Base-by-base conservation (phyloP, 352 stramenopile species). In the Detonula confervacea region DNA sequence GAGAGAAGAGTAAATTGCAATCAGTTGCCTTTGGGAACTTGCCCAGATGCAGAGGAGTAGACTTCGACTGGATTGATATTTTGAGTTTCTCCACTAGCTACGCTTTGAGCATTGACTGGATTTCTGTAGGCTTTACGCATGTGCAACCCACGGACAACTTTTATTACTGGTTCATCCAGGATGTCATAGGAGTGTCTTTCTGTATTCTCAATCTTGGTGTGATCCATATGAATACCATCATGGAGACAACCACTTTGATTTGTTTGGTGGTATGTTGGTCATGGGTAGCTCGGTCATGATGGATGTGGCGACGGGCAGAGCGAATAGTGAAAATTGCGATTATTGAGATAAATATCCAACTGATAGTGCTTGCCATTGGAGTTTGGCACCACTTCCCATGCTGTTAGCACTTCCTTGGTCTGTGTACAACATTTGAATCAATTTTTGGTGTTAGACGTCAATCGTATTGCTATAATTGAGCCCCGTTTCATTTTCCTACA, bases 221-320 rank as follows among this genome's bases (percentile, higher is more conserved):
- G 24, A 92, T 96, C 62, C 93, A 93, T 11, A 85, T 98, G 56
- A 93, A 93, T 27, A 96, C 92, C 64, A 86, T 97, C 63, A 97
- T 96, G 88, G 91, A 97, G 55, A 94, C 95, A 18, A 93, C 88
- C 0, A 84, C 25, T 97, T 97, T 74, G 97, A 97, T 87, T 93
- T 97, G 8, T 96, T 98, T 77, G 77, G 97, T 54, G 95, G 91
- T 46, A 93, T 92, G 3, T 93, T 94, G 60, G 93, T 98, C 33
- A 97, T 97, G 70, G 93, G 77, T 4, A 74, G 46, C 18, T 84
- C 73, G 22, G 61, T 98, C 57, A 97, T 98, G 95, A 94, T 97
- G 59, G 95, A 95, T 81, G 94, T 95, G 30, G 95, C 95, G 14
- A 96, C 87, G 6, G 93, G 94, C 64, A 93, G 91, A 6, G 60